Base-by-base conservation (phyloP, 306 rosid genomes). In the Cucurbita maxima region DNA sequence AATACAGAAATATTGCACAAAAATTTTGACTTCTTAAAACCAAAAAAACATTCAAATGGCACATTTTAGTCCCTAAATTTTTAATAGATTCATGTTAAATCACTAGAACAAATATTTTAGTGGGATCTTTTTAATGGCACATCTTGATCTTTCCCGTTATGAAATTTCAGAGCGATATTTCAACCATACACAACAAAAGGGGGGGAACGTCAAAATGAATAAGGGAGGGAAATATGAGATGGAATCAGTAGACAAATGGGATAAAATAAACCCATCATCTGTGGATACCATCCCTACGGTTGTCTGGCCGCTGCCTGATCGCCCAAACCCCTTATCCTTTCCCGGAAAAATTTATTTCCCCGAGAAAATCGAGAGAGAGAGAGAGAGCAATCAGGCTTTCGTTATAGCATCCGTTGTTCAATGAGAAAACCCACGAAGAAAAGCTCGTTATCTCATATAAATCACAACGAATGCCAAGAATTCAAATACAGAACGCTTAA, bases 251-350 rank as follows among this genome's bases (percentile, higher is more conserved):
- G 96, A 85, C 44, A 37, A n/a, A 78, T 86, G 76, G 74, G 88
- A 71, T 13, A 7, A 37, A 22, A 3, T 15, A 58, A 82, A n/a
- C 90, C 77, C 89, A 86, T 16, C 81, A 79, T 81, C 93, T 82
- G 96, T 89, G 96, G 96, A 92, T 76, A 80, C 82, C 96, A 92
- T 86, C 88, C 10, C 93, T 92, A 87, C 90, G 91, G 96, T 89
- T 92, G 97, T 92, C 96, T 92, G 92, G 97, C 90, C 91, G 94
- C 90, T 85, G 87, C 90, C 81, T 18, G 73, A 79, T 72, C 57
- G 67, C 62, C 68, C 76, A 18, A 62, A 19, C 16, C n/a, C 51
- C 67, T 6, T 1, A 16, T 54, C 13, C 5, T 66, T 69, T 72
- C 22, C 72, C 56, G 43, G 54, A 14, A 76, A 73, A 72, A 73